Base-by-base conservation (phyloP, 805 yeast genomes). In the Hanseniaspora clermontiae region DNA sequence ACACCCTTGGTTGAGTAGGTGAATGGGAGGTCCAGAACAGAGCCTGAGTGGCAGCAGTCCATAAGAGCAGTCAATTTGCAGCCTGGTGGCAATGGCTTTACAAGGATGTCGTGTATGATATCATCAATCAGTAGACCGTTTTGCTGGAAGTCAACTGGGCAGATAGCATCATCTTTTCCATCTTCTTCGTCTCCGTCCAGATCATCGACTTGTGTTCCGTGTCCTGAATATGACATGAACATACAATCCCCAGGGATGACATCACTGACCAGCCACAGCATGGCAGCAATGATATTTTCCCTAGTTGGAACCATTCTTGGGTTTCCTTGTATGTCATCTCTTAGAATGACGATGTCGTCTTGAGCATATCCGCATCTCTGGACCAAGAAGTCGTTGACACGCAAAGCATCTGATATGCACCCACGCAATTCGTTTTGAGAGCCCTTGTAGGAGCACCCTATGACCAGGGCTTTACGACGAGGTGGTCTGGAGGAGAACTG, bases 31-130 rank as follows among this genome's bases (percentile, higher is more conserved):
- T 87, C 95, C 61, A 87, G 68, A 0, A 79, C 91, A 1, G 91
- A 79, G 12, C 95, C 95, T 1, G 91, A 84, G 66, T 87, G 95
- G 66, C 95, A 87, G 12, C 88, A 82, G 69, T 87, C 95, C 62
- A 83, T 87, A 58, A 87, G 70, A 0, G 90, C 89, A 3, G 95
- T 87, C 55, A 87, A 71, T 59, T 90, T 76, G 47, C 83, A 83
- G 47, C 95, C 95, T 1, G 81, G 76, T 14, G 78, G 83, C 60
- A 87, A 72, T 1, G 88, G 79, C 59, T 70, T 72, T 29, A 87
- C 95, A 78, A 87, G 69, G 42, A 81, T 74, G 51, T 75, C 82
- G 66, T 87, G 91, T 74, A 87, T 74, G 15, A 75, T 75, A 68
- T 87, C 95, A 67, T 87, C 95, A 15, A 80, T 75, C 57, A 87